A percentile compares a stretch with the other conserved stretches of the same genome.
Evolutionary conservation across 1,284 basidiomycete species (phyloP).

Genomic region (Amylostereum areolatum): DNA sequence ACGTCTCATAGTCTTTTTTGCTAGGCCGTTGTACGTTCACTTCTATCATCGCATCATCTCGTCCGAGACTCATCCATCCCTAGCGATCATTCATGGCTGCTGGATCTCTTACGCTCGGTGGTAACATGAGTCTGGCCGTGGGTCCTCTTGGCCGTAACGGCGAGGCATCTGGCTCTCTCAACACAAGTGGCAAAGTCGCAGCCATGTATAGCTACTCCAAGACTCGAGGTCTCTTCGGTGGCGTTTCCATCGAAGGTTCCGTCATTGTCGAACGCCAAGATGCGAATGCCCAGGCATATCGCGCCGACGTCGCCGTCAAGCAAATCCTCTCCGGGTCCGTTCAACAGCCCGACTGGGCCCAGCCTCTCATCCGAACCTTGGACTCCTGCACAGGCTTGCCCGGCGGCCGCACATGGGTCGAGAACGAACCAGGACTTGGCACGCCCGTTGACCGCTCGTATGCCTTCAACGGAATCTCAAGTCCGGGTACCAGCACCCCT

Average conservation of each 20-base stretch:
- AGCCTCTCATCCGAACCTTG: conserved; percentile 65
- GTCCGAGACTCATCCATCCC: conserved; percentile 18
- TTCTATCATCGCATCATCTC: not conserved
- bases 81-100: conserved; percentile 92
- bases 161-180: conserved; percentile 86
- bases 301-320: conserved; percentile 67
- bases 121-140: conserved; percentile 89
- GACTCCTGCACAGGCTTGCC: conserved; percentile 70
- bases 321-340: conserved; percentile 76
- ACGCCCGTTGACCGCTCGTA: conserved; percentile 33
- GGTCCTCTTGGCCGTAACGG: conserved; percentile 94
- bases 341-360: conserved; percentile 74
- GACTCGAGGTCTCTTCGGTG: conserved; percentile 88
- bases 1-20: conserved; percentile 3
- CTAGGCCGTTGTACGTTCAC: conserved; percentile 53
- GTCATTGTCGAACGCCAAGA: conserved; percentile 94
- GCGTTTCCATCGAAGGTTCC: conserved; percentile 84
- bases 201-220: conserved; percentile 98
- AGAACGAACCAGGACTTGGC: conserved; percentile 36
- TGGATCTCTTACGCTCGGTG: conserved; percentile 87
- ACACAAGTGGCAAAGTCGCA: conserved; percentile 82
- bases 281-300: conserved; percentile 79
- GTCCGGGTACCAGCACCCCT: conserved; percentile 29
- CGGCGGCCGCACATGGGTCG: conserved; percentile 61
- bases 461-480: conserved; percentile 48